A percentile compares a stretch with the other conserved stretches of the same genome.
These are phyloP conservation scores for Fusarium sp. DNA, from an alignment of 2,329 filamentous ascomycete genomes.

Conservation along the genomic window DNA sequence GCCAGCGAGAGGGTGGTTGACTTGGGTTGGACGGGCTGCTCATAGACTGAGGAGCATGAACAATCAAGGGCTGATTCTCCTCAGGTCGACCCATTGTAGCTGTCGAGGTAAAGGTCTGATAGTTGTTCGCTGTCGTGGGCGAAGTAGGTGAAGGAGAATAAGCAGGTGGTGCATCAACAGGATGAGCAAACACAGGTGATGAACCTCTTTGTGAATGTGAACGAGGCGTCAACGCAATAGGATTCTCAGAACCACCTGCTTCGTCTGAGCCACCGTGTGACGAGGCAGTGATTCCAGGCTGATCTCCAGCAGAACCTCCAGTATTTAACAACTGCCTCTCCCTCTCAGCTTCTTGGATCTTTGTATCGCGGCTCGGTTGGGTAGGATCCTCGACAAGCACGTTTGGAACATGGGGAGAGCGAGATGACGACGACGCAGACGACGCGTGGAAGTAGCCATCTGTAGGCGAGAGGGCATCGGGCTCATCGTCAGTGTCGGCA, in stretches of 20 bases:
- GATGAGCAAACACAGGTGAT: slow-evolving; percentile 35
- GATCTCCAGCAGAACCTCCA: not conserved
- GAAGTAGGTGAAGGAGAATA: slow-evolving; percentile 63
- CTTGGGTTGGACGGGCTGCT: slow-evolving; percentile 50
- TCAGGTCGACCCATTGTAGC: slow-evolving; percentile 59
- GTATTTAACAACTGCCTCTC: slow-evolving; percentile 56
- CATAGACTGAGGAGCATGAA: slow-evolving; percentile 64
- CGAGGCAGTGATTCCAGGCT: not conserved
- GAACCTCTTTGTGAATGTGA: slow-evolving; percentile 16
- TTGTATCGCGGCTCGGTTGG: slow-evolving; percentile 56
- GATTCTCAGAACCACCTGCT: not conserved
- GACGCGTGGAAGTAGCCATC: slow-evolving; percentile 67
- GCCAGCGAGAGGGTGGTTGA: slow-evolving; percentile 48
- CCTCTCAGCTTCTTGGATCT: slow-evolving; percentile 61
- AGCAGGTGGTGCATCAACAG: slow-evolving; percentile 64
- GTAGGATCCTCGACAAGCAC: slow-evolving; percentile 66
- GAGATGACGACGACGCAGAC: slow-evolving; percentile 47
- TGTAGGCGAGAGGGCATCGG: slow-evolving; percentile 63
- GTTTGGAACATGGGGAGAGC: slow-evolving; percentile 62
- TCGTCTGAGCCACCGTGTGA: not conserved
- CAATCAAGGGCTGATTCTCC: slow-evolving; percentile 62
- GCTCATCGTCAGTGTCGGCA: slow-evolving; percentile 55
- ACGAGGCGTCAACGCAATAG: slow-evolving; percentile 11
- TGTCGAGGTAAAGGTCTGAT: slow-evolving; percentile 60
- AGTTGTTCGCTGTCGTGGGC: slow-evolving; percentile 52